Conservation (phyloP, 2,329 filamentous ascomycete genomes). For the Ploettnerulaceae sp. region DNA sequence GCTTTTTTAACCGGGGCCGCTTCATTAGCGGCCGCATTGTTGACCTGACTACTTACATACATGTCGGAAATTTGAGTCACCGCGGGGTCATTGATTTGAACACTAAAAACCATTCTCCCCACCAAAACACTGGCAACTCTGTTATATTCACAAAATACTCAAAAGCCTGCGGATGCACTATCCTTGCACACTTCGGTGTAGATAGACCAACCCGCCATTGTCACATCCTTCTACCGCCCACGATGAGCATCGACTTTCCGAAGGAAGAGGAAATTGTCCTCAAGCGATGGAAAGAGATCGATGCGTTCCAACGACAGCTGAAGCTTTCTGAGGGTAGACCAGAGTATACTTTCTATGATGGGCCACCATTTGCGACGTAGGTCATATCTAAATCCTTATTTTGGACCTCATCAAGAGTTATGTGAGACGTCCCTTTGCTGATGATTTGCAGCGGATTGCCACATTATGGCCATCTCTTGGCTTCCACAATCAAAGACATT, state of each 20-base stretch:
- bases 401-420: too few relatives aligned
- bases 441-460: conserved; percentile 43
- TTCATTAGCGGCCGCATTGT: conserved; percentile 9
- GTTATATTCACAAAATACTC: neutral
- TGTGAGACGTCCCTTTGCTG: too few relatives aligned
- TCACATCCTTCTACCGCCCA: conserved; percentile 12
- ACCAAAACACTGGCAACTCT: neutral
- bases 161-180: neutral
- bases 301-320: conserved; percentile 75
- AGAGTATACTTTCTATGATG: conserved; percentile 93
- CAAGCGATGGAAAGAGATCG: conserved; percentile 82
- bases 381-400: neutral
- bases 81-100: conserved; percentile 9
- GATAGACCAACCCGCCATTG: too few relatives aligned
- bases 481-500: conserved; percentile 95
- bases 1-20: too few relatives aligned
- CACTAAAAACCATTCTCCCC: neutral
- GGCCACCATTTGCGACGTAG: conserved; percentile 68
- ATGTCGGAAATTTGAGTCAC: conserved; percentile 21
- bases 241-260: conserved; percentile 70
- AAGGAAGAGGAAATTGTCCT: conserved; percentile 85
- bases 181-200: neutral
- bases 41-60: neutral
- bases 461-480: conserved; percentile 65
- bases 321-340: conserved; percentile 78